Conservation (phyloP, 164 flowering plant genomes). For the Nymphaea colorata region DNA sequence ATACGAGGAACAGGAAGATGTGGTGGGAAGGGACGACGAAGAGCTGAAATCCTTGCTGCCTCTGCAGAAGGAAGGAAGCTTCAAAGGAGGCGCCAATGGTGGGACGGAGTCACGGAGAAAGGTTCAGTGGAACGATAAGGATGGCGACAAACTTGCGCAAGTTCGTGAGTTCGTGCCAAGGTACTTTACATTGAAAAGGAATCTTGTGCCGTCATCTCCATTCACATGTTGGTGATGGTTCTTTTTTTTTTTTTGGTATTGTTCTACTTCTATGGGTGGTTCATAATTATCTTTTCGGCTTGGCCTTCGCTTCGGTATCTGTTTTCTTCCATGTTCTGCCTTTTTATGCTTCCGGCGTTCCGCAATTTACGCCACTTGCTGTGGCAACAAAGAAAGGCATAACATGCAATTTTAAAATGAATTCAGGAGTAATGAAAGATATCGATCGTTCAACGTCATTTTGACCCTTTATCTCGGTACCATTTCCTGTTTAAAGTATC, state of each 20-base stretch:
- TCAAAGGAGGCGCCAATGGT: constrained; percentile 21
- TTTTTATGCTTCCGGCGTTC: too few species aligned
- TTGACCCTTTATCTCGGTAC: too few species aligned
- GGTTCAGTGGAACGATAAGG: constrained; percentile 84
- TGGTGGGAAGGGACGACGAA: constrained; percentile 7
- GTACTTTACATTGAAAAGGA: constrained; percentile 10
- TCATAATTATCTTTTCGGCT: too few species aligned
- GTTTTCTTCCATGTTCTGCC: too few species aligned
- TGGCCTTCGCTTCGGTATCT: too few species aligned
- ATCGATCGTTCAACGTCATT: too few species aligned
- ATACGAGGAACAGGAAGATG: constrained; percentile 3
- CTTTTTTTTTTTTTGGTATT: not conserved
- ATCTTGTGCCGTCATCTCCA: not conserved
- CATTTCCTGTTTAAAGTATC: too few species aligned
- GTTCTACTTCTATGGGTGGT: too few species aligned
- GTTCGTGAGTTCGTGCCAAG: constrained; percentile 78
- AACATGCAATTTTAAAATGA: too few species aligned
- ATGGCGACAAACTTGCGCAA: constrained; percentile 71
- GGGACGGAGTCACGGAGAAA: constrained; percentile 20
- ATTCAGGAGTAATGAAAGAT: too few species aligned
- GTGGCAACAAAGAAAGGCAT: too few species aligned
- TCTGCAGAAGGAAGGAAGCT: constrained; percentile 23
- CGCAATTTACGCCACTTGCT: too few species aligned
- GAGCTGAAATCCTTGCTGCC: constrained; percentile 16
- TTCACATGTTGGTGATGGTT: not conserved